Percentiles rank a stretch among this genome's conserved stretches.
Conservation (phyloP, 495 filamentous ascomycete genomes). For the Sabuloglossum arenarium region DNA sequence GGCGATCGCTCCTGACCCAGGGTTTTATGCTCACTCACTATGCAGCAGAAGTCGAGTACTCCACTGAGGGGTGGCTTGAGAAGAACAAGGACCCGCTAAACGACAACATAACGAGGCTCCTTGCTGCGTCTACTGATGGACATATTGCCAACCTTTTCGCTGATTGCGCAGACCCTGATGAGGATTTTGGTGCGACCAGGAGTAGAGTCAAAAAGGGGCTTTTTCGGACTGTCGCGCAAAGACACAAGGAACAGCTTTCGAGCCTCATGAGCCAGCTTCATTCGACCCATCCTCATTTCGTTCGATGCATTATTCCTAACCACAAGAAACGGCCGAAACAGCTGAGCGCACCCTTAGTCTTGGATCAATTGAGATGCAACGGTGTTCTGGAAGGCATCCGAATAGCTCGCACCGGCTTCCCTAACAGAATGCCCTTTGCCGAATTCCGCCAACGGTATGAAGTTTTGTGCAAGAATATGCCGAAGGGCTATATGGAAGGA, state of each 20-base stretch:
- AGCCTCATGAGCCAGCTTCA: conserved; percentile 91
- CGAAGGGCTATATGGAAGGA: conserved; percentile 77
- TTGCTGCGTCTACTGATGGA: conserved; percentile 60
- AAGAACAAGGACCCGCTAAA: conserved; percentile 99
- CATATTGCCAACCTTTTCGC: conserved; percentile 72
- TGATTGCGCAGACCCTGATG: conserved; percentile 64
- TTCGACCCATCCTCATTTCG: conserved; percentile 94
- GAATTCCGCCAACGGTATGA: conserved; percentile 96
- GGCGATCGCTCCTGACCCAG: conserved; percentile 64
- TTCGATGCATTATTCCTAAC: conserved; percentile 93
- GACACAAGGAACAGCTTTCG: conserved; percentile 91
- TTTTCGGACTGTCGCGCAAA: conserved; percentile 90
- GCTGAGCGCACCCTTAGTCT: conserved; percentile 66
- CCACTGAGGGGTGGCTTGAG: conserved; percentile 85
- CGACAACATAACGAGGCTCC: conserved; percentile 79
- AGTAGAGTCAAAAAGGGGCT: conserved; percentile 93
- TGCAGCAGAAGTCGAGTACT: conserved; percentile 93
- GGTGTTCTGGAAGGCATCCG: conserved; percentile 96
- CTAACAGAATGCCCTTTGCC: conserved; percentile 75
- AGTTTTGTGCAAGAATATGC: conserved; percentile 79
- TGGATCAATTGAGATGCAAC: conserved; percentile 94
- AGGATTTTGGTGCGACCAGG: conserved; percentile 38
- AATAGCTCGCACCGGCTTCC: conserved; percentile 96
- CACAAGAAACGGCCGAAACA: conserved; percentile 96
- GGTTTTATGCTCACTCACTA: conserved; percentile 99